phyloP scores from a whole-genome alignment of 176 grass and related monocot species.

The Oropetium thomaeum region DNA sequence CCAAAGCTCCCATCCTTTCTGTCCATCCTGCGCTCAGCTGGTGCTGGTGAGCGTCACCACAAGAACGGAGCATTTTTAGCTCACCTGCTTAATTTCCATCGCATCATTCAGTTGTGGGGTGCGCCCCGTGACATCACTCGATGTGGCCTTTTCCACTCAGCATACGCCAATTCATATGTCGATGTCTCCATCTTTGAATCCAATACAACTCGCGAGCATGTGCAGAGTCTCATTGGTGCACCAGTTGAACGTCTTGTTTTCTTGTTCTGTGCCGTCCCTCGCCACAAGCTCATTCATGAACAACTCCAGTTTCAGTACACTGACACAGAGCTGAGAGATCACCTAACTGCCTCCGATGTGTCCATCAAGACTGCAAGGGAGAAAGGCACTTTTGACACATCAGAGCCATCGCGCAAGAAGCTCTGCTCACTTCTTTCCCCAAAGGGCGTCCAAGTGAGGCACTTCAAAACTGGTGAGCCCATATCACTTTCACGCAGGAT shows the following conservation, averaged over 20 bases:
- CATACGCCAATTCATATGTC: conserved; percentile 68
- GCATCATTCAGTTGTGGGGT: conserved; percentile 50
- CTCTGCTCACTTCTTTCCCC: conserved; percentile 32
- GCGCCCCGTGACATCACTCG: conserved; percentile 36
- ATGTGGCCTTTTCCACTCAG: conserved; percentile 67
- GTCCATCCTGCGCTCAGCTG: conserved; percentile 39
- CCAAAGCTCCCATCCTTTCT: conserved; percentile 44
- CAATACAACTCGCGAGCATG: conserved; percentile 33
- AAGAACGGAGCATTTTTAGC: conserved; percentile 60
- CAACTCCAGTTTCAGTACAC: conserved; percentile 51
- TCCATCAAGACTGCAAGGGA: conserved; percentile 41
- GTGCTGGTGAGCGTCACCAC: conserved; percentile 72
- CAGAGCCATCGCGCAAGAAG: conserved; percentile 46
- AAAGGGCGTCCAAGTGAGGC: not conserved
- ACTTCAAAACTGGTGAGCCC: conserved; percentile 14
- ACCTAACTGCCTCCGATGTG: conserved; percentile 41
- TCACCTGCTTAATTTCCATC: conserved; percentile 53
- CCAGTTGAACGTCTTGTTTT: conserved; percentile 52
- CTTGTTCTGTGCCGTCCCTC: conserved; percentile 56
- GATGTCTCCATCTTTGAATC: conserved; percentile 62
- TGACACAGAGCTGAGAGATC: conserved; percentile 41
- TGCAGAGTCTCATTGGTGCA: conserved; percentile 37
- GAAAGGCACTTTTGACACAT: conserved; percentile 4
- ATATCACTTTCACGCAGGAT: conserved; percentile 10
- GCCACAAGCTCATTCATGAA: conserved; percentile 51